These are phyloP conservation scores for Cladophialophora chaetospira DNA, from an alignment of 2,329 filamentous ascomycete genomes.

Conservation along the genomic window DNA sequence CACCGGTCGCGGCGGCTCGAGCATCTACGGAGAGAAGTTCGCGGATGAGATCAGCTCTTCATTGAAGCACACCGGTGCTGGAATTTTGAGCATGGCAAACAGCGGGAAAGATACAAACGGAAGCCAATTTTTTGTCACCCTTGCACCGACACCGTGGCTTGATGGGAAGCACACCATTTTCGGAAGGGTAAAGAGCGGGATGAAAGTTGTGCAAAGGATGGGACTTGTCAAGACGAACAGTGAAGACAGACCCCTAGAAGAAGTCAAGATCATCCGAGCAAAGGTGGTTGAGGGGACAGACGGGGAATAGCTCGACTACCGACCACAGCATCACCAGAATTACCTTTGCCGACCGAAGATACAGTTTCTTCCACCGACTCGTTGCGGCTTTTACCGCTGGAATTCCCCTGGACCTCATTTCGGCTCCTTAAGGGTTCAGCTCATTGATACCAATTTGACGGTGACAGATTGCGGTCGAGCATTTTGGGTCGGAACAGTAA, in stretches of 20 bases:
- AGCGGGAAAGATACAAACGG: slow-evolving; percentile 90
- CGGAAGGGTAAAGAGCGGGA: slow-evolving; percentile 80
- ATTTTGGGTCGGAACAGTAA: no score
- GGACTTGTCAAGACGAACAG: slow-evolving; percentile 79
- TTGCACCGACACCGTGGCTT: slow-evolving; percentile 92
- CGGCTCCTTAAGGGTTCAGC: no score
- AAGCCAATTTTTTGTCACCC: slow-evolving; percentile 92
- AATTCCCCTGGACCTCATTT: no score
- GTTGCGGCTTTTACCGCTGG: not conserved
- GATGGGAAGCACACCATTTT: slow-evolving; percentile 98
- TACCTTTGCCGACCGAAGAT: no score
- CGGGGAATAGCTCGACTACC: slow-evolving; percentile 8
- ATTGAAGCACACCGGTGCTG: slow-evolving; percentile 89
- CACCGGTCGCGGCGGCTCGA: slow-evolving; percentile 83
- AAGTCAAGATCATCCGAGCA: slow-evolving; percentile 77
- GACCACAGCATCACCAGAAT: not conserved
- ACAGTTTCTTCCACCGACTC: no score
- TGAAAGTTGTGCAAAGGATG: slow-evolving; percentile 83
- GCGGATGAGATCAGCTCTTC: slow-evolving; percentile 80
- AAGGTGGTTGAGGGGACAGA: slow-evolving; percentile 59
- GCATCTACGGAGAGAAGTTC: slow-evolving; percentile 92
- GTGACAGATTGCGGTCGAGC: no score
- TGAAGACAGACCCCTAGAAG: slow-evolving; percentile 78
- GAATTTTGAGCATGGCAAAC: slow-evolving; percentile 96
- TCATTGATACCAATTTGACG: no score